Base-by-base conservation (phyloP, 1,284 basidiomycete species). In the Rhodotorula glutinis region DNA sequence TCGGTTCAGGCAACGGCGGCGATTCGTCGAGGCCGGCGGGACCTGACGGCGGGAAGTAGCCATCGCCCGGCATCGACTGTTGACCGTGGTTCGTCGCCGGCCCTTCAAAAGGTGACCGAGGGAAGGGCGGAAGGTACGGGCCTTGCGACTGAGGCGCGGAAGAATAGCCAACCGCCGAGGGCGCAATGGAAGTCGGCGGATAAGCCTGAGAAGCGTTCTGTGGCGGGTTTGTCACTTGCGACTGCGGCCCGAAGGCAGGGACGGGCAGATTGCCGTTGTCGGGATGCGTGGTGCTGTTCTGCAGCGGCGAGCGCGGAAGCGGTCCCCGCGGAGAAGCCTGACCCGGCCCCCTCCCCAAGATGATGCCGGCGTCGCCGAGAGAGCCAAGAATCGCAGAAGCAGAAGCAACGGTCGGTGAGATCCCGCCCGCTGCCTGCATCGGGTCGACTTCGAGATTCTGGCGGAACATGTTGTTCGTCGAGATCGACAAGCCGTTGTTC, bases 321-420 rank as follows among this genome's bases (percentile, higher is more conserved):
- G 30, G 33, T 7, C 33, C 33, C 11, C 33, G 33, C 5, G 33
- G 33, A 11, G 33, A 38, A 7, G 33, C 33, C 33, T 38, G 33
- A 38, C 33, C 11, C 33, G 33, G 33, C 7, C 33, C 33, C 33
- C 33, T 38, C 33, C 11, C 7, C 33, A 38, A 11, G 33, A 38
- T 38, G 33, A 38, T 38, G 33, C 33, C 52, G 27, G 30, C 38
- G 19, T 57, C 62, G 44, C 60, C 54, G 61, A 73, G 66, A 19
- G 62, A 60, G 9, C 72, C 72, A 29, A 73, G 65, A 43, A 73
- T 73, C 9, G 72, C 72, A 5, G 69, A 69, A 2, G 72, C 69
- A 9, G 72, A 66, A 7, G 72, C 72, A 23, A 73, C 72, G 1
- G 72, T 73, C 30, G 72, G 72, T 13, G 66, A 69, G 53, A 73